These are phyloP conservation scores for Lactarius hatsudake DNA, from an alignment of 768 basidiomycete species.

Conservation along the genomic window DNA sequence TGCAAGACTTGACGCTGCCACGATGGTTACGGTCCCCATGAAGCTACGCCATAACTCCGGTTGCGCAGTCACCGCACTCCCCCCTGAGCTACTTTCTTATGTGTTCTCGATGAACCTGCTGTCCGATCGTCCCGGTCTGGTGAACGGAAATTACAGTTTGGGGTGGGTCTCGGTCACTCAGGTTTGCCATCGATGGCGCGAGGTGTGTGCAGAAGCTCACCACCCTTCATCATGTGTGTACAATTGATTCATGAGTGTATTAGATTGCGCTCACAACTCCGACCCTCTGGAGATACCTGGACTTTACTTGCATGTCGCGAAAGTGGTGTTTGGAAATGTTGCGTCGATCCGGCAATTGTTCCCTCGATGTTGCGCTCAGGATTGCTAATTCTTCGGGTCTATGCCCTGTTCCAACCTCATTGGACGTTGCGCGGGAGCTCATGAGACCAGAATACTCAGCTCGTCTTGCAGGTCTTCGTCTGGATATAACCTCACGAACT, in stretches of 20 bases:
- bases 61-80: constrained; percentile 2
- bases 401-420: neutral
- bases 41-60: constrained; percentile 6
- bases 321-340: constrained; percentile 13
- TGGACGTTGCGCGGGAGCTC: constrained; percentile 7
- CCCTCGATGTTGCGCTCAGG: constrained; percentile 4
- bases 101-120: constrained; percentile 8
- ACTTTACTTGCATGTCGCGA: constrained; percentile 2
- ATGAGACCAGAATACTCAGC: neutral
- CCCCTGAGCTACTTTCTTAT: constrained; percentile 11
- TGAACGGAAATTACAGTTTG: neutral
- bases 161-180: constrained; percentile 11
- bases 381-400: neutral
- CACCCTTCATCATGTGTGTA: neutral
- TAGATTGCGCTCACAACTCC: constrained; percentile 12
- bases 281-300: constrained; percentile 6
- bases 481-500: constrained; percentile 1
- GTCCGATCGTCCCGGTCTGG: neutral
- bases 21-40: neutral
- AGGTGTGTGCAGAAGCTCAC: neutral
- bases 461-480: constrained; percentile 1
- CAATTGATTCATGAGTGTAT: neutral
- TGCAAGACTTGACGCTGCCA: neutral
- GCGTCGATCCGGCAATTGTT: constrained; percentile 9
- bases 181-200: constrained; percentile 10